Conservation (phyloP, 23 red algal species). For the Chondrus crispus region DNA sequence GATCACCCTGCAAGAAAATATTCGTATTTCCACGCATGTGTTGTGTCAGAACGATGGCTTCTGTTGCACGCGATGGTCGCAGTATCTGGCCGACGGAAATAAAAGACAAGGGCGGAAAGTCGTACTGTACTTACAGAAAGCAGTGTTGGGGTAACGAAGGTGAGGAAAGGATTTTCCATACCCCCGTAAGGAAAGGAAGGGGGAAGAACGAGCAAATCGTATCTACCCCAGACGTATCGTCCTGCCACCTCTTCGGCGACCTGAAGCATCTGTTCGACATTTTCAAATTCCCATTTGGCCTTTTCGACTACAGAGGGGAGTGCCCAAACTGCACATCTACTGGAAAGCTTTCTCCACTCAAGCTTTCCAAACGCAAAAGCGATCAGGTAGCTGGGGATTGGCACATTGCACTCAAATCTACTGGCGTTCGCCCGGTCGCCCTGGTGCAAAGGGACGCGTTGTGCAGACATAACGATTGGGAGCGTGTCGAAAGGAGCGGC, state of each 20-base stretch:
- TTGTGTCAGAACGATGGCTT: too few species aligned
- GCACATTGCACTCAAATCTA: conserved; percentile 48
- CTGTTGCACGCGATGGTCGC: too few species aligned
- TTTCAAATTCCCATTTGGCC: conserved; percentile 54
- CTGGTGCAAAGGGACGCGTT: conserved; percentile 5
- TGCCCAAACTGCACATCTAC: conserved; percentile 57
- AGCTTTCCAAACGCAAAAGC: conserved; percentile 58
- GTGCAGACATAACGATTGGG: conserved; percentile 41
- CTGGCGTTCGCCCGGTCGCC: conserved; percentile 4
- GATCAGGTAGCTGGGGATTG: conserved; percentile 65
- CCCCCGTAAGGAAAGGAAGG: conserved; percentile 69
- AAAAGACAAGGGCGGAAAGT: too few species aligned
- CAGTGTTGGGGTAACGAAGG: conserved; percentile 75
- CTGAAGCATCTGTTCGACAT: conserved; percentile 38
- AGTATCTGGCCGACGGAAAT: too few species aligned
- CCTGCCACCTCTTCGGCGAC: conserved; percentile 53
- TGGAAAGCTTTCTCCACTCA: conserved; percentile 30
- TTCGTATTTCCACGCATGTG: too few species aligned
- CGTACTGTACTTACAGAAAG: conserved; percentile 50
- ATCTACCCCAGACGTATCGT: conserved; percentile 64
- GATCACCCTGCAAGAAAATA: conserved; percentile 54
- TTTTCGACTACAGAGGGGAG: conserved; percentile 27
- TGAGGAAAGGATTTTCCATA: conserved; percentile 82
- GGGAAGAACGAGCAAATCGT: conserved; percentile 63
- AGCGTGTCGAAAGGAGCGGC: conserved; percentile 13